Conservation (phyloP, 192 early-diverging fungal species). For the Cladochytrium replicatum region DNA sequence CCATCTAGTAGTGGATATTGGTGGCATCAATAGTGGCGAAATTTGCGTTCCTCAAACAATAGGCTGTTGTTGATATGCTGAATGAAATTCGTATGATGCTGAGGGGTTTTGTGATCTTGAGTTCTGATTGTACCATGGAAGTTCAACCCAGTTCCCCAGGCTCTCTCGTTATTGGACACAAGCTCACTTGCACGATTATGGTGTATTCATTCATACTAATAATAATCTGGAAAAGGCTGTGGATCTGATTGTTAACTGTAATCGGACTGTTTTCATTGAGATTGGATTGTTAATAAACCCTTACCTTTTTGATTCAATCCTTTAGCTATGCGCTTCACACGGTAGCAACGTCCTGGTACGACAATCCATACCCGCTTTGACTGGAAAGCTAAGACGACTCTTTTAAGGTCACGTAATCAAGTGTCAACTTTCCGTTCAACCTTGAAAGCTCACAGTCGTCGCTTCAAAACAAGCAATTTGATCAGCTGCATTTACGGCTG, state of each 20-base stretch:
- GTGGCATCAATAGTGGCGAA: too few relatives aligned
- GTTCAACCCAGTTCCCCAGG: conserved; percentile 50
- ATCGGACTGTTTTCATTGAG: background rate
- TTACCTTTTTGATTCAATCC: conserved; percentile 46
- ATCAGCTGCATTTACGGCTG: conserved; percentile 49
- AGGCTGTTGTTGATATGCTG: conserved; percentile 29
- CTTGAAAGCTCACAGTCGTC: conserved; percentile 37
- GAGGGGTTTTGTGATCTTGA: background rate
- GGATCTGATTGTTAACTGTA: conserved; percentile 51
- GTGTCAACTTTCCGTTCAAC: conserved; percentile 30
- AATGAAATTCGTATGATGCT: conserved; percentile 19
- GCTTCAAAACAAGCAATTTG: conserved; percentile 48
- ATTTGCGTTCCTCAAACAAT: conserved; percentile 30
- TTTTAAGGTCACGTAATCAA: conserved; percentile 15
- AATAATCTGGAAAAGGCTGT: conserved; percentile 40
- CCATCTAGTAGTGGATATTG: too few relatives aligned
- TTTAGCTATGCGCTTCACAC: conserved; percentile 46
- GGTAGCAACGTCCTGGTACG: conserved; percentile 43
- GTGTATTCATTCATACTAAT: conserved; percentile 31
- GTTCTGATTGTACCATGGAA: conserved; percentile 3
- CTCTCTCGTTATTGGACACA: conserved; percentile 41
- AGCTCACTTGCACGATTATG: conserved; percentile 38
- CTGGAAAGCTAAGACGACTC: background rate
- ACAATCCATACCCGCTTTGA: background rate
- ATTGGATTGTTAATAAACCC: conserved; percentile 28